Percentiles rank a stretch among this genome's conserved stretches.
phyloP scores from a whole-genome alignment of 345 rosid genomes.

The Hevea brasiliensis region DNA sequence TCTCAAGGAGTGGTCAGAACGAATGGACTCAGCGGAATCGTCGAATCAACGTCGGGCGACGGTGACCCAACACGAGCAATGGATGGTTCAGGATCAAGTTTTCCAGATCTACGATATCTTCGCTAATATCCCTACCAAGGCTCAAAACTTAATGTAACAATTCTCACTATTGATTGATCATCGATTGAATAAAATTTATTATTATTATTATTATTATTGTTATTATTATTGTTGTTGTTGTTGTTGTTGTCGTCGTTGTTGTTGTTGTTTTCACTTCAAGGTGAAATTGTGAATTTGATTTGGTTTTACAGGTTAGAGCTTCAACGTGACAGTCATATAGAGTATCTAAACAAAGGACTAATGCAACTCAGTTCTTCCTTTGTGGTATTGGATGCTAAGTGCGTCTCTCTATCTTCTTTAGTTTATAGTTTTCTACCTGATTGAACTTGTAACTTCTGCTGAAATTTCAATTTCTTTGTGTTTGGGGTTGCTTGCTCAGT shows the following conservation, averaged over 20 bases:
- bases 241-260: no score
- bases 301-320: constrained; percentile 58
- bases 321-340: constrained; percentile 73
- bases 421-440: neutral
- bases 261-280: neutral
- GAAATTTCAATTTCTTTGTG: neutral
- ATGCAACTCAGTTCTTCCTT: constrained; percentile 58
- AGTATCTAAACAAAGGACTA: constrained; percentile 67
- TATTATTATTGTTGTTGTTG: no score
- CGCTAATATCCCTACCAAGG: constrained; percentile 43
- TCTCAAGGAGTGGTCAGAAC: neutral
- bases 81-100: constrained; percentile 57
- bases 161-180: neutral
- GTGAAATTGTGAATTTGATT: neutral
- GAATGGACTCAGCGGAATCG: constrained; percentile 2
- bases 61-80: constrained; percentile 65
- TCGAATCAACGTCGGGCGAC: constrained; percentile 28
- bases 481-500: no score
- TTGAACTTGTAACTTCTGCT: neutral
- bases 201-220: no score
- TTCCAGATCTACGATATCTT: constrained; percentile 54
- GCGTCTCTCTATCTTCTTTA: constrained; percentile 14
- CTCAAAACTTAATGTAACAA: constrained; percentile 51
- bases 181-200: no score
- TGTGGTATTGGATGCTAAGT: constrained; percentile 78